Conservation (phyloP, 257 asterid species). For the Echites panduratus region DNA sequence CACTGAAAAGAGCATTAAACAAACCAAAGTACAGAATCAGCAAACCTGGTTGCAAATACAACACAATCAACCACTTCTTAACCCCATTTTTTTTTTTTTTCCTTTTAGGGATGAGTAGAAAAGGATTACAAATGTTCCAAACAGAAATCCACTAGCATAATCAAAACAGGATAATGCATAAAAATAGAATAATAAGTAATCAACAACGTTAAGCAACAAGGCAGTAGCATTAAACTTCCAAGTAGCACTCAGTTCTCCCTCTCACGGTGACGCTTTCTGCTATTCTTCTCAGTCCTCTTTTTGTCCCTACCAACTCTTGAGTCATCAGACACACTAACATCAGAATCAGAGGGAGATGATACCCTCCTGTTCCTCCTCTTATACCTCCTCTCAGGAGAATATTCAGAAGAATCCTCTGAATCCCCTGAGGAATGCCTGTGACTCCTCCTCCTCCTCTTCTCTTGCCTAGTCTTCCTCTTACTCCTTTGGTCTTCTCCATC, state of each 20-base stretch:
- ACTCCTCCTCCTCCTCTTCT: conserved; percentile 20
- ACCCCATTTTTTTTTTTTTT: neutral
- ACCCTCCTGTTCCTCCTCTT: conserved; percentile 54
- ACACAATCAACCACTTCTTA: neutral
- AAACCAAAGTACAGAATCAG: neutral
- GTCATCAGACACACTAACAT: conserved; percentile 48
- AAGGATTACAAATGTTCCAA: neutral
- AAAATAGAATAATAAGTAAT: neutral
- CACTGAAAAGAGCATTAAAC: neutral
- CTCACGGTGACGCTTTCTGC: conserved; percentile 40
- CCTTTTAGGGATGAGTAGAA: neutral
- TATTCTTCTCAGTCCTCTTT: conserved; percentile 63
- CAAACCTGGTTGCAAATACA: neutral
- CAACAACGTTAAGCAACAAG: neutral
- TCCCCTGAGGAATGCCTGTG: conserved; percentile 27
- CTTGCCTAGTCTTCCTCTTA: conserved; percentile 22
- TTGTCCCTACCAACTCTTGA: conserved; percentile 68
- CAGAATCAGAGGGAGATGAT: conserved; percentile 42
- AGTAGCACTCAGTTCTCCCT: conserved; percentile 29
- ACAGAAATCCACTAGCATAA: neutral
- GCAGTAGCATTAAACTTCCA: neutral
- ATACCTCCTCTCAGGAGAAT: conserved; percentile 40
- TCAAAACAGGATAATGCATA: neutral
- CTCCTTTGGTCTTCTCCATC: conserved; percentile 16
- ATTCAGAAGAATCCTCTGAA: conserved; percentile 47